Evolutionary conservation across 805 yeast species (phyloP).

Genomic region (Wickerhamomyces strasburgensis): DNA sequence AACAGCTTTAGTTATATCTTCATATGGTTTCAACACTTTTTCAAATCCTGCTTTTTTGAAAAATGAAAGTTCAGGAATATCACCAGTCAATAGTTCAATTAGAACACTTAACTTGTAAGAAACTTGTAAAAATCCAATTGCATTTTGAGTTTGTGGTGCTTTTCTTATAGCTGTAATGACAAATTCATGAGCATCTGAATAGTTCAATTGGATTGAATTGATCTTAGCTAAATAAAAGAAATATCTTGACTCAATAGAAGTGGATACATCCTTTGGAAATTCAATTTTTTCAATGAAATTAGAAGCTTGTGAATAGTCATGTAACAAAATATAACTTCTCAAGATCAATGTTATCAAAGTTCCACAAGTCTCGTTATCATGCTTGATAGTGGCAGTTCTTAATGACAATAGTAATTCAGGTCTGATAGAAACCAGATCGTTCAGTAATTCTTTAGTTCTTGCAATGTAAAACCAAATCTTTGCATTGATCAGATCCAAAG

Average conservation of each 20-base stretch:
- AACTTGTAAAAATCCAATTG: conserved; percentile 82
- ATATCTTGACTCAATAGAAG: conserved; percentile 87
- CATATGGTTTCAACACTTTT: conserved; percentile 69
- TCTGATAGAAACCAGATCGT: conserved; percentile 53
- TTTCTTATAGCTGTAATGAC: conserved; percentile 94
- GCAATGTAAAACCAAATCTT: conserved; percentile 90
- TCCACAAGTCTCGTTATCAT: conserved; percentile 89
- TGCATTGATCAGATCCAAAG: conserved; percentile 81
- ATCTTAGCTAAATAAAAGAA: conserved; percentile 88
- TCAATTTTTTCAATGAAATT: conserved; percentile 85
- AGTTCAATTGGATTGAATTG: conserved; percentile 87
- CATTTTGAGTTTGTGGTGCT: conserved; percentile 84
- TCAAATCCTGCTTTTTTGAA: conserved; percentile 64
- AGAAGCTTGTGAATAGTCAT: conserved; percentile 83
- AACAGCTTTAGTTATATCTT: conserved; percentile 85
- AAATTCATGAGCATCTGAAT: conserved; percentile 83
- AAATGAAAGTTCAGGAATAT: conserved; percentile 82
- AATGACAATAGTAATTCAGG: conserved; percentile 67
- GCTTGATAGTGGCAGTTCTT: conserved; percentile 86
- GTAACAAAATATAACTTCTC: conserved; percentile 70
- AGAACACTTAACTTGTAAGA: conserved; percentile 85
- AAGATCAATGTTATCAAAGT: conserved; percentile 78
- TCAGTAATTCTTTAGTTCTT: conserved; percentile 64
- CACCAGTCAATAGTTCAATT: conserved; percentile 93
- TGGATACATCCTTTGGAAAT: conserved; percentile 81